A percentile compares a stretch with the other conserved stretches of the same genome.
These are phyloP conservation scores for Chalciporus sp. DNA, from an alignment of 1,284 basidiomycete species.

Conservation along the genomic window DNA sequence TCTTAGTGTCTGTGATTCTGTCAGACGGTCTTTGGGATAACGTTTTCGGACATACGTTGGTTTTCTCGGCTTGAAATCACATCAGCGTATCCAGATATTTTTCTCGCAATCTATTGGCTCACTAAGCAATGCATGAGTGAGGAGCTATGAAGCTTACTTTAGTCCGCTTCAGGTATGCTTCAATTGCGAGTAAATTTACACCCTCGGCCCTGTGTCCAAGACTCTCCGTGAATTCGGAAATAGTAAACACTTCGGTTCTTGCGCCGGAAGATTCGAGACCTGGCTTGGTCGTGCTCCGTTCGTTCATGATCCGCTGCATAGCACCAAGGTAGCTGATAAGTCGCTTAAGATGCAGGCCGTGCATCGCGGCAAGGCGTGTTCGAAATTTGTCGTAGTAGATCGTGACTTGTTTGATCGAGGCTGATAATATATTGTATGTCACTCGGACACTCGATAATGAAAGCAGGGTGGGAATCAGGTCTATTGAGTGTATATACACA, in stretches of 20 bases:
- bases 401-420: constrained; percentile 77
- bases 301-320: constrained; percentile 59
- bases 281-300: constrained; percentile 42
- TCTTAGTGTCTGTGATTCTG: constrained; percentile 29
- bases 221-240: constrained; percentile 62
- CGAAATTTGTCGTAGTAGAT: constrained; percentile 83
- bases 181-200: constrained; percentile 84
- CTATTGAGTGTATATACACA: constrained; percentile 40
- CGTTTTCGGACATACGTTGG: constrained; percentile 31
- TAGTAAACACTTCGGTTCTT: constrained; percentile 63
- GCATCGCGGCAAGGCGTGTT: constrained; percentile 70
- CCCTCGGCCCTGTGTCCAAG: constrained; percentile 70
- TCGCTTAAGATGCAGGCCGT: constrained; percentile 82
- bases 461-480: constrained; percentile 86
- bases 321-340: constrained; percentile 74
- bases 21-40: not conserved
- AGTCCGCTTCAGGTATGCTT: constrained; percentile 81
- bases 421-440: constrained; percentile 57
- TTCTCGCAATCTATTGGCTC: constrained; percentile 58
- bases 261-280: constrained; percentile 18
- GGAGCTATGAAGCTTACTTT: constrained; percentile 57
- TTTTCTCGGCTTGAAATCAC: constrained; percentile 55
- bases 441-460: constrained; percentile 82
- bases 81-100: constrained; percentile 83
- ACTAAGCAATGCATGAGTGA: constrained; percentile 1